These are phyloP conservation scores for Ustilago nuda DNA, from an alignment of 1,284 basidiomycete species.

Conservation along the genomic window DNA sequence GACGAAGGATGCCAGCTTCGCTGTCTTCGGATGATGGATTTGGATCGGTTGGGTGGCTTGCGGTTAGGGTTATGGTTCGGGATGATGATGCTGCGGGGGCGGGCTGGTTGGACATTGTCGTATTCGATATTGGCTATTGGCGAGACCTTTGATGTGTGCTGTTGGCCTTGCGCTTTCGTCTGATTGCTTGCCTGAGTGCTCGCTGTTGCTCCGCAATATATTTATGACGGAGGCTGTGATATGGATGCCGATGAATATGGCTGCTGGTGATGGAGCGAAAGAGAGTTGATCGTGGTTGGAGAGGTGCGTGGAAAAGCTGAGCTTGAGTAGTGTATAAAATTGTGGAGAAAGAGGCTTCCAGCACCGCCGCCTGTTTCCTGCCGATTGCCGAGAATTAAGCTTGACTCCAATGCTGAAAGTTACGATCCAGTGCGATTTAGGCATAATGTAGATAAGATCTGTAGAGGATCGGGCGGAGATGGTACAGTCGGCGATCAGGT, in stretches of 20 bases:
- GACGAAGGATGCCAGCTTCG: slow-evolving; percentile 21
- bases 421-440: no score
- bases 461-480: no score
- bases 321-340: background rate
- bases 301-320: background rate
- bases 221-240: background rate
- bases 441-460: no score
- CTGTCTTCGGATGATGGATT: background rate
- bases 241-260: background rate
- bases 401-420: background rate
- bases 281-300: background rate
- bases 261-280: background rate
- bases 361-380: background rate
- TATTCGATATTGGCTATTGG: no score
- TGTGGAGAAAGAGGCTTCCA: background rate
- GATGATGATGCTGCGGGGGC: slow-evolving; percentile 12
- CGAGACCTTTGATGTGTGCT: no score
- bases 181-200: no score
- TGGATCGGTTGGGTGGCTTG: background rate
- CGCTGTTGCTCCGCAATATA: no score
- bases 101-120: slow-evolving; percentile 4
- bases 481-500: no score
- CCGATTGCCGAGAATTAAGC: slow-evolving; percentile 4
- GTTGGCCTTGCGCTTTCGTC: no score
- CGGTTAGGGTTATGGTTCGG: slow-evolving; percentile 20